A percentile compares a stretch with the other conserved stretches of the same genome.
These are phyloP conservation scores for Inga leiocalycina DNA, from an alignment of 306 rosid genomes.

Conservation along the genomic window DNA sequence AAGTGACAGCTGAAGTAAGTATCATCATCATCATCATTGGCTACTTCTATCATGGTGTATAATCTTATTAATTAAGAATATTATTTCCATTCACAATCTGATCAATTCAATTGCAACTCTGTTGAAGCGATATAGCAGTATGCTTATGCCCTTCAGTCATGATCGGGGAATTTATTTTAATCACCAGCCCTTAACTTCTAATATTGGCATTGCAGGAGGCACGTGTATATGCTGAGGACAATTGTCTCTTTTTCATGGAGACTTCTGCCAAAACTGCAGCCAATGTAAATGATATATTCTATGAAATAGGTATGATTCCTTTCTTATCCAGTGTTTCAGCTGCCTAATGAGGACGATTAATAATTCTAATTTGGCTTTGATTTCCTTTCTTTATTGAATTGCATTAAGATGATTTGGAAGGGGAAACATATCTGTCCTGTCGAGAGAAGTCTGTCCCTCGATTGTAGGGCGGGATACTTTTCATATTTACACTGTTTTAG, in stretches of 20 bases:
- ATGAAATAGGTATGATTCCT: slow-evolving; percentile 54
- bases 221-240: slow-evolving; percentile 61
- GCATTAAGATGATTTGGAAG: not conserved
- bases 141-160: not conserved
- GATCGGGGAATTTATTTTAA: not conserved
- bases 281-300: slow-evolving; percentile 63
- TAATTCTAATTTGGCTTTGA: not conserved
- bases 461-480: slow-evolving; percentile 2
- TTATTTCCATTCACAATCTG: not conserved
- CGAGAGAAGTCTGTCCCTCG: slow-evolving; percentile 9
- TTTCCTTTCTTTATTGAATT: not conserved
- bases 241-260: slow-evolving; percentile 66
- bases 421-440: not conserved
- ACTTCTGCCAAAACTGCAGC: slow-evolving; percentile 68
- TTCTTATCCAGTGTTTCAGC: slow-evolving; percentile 10
- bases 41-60: slow-evolving; percentile 1
- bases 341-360: slow-evolving; percentile 10
- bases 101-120: not conserved
- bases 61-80: slow-evolving; percentile 3
- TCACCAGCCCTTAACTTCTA: slow-evolving; percentile 19
- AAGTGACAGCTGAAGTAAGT: slow-evolving; percentile 62
- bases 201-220: slow-evolving; percentile 53
- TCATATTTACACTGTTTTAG: not conserved
- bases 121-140: not conserved
- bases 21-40: not conserved